Conservation (phyloP, 768 basidiomycete species). For the Pulveroboletus sp. region DNA sequence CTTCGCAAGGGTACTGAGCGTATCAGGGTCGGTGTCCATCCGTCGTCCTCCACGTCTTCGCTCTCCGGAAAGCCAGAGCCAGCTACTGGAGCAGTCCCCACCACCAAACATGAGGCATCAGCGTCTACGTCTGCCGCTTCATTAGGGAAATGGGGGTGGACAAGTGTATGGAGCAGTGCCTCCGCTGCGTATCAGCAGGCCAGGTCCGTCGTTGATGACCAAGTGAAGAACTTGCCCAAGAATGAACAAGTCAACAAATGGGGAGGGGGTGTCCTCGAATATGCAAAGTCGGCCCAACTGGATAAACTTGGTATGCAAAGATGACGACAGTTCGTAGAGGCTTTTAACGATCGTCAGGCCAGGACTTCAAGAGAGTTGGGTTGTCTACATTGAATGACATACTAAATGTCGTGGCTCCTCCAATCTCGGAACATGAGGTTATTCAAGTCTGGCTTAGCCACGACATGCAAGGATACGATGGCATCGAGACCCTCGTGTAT, state of each 20-base stretch:
- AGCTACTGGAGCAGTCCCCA: slow-evolving; percentile 24
- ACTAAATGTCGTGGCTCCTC: slow-evolving; percentile 94
- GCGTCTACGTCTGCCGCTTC: slow-evolving; percentile 10
- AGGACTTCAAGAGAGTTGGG: slow-evolving; percentile 86
- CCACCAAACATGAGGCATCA: slow-evolving; percentile 18
- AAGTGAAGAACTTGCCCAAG: slow-evolving; percentile 81
- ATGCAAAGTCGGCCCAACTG: slow-evolving; percentile 84
- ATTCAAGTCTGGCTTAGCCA: slow-evolving; percentile 95
- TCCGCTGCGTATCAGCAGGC: slow-evolving; percentile 86
- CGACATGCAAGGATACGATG: slow-evolving; percentile 96
- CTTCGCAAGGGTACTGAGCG: slow-evolving; percentile 74
- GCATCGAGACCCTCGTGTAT: slow-evolving; percentile 92
- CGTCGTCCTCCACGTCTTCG: slow-evolving; percentile 39
- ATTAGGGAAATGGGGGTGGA: slow-evolving; percentile 69
- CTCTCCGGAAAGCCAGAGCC: slow-evolving; percentile 32
- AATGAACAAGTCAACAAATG: slow-evolving; percentile 87
- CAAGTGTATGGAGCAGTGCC: slow-evolving; percentile 84
- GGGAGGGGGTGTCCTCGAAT: slow-evolving; percentile 80
- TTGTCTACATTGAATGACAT: slow-evolving; percentile 87
- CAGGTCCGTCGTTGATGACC: slow-evolving; percentile 83
- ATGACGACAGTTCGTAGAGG: slow-evolving; percentile 5
- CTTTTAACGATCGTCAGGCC: slow-evolving; percentile 44
- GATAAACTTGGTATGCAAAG: slow-evolving; percentile 76
- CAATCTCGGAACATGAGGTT: slow-evolving; percentile 97
- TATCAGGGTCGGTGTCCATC: slow-evolving; percentile 56